Base-by-base conservation (phyloP, 495 filamentous ascomycete species). In the Penicillium canariense region DNA sequence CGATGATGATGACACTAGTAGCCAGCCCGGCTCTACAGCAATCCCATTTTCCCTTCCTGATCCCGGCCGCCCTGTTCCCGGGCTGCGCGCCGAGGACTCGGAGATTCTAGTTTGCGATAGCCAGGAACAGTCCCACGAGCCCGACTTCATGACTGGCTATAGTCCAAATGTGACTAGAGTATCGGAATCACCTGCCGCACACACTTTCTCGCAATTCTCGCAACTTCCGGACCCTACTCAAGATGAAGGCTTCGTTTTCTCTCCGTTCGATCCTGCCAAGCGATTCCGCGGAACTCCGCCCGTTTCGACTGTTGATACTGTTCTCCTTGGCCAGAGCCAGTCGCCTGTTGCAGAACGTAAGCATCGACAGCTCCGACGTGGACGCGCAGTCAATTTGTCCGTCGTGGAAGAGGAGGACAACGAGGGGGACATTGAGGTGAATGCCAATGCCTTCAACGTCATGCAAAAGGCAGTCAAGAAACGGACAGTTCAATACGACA, bases 191-290 rank as follows among this genome's bases (percentile, higher is more conserved):
- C 71, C 72, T 25, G 74, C 69, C 8, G 57, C 61, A 9, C 62
- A 69, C 45, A 60, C 62, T 20, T 72, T 75, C 40, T 88, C 87
- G 1, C 82, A 90, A 54, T 70, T 77, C 26, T 84, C 81, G 4
- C 77, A 84, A 40, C 64, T 83, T 17, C 83, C 90, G 4, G 87
- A 96, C 52, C 88, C 88, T 0, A 96, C 90, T 4, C 93, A 96
- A 59, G 93, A 97, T 68, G 78, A 77, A 28, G 93, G 93, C 0
- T 95, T 95, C 63, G 75, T 76, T 1, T 63, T 80, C 17, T 81
- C 81, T n/a, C 79, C 78, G 11, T 82, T 81, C 43, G 78, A 80
- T 36, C 74, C 70, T 20, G 62, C 61, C 2, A 81, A 82, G 50
- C 78, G 87, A 28, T 90, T 89, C 58, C 60, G 85, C 23, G 77